Evolutionary conservation across 305 asterid genomes (phyloP), one percentile per base, ranked within the genome.

Genomic region (Fraxinus baroniana): DNA sequence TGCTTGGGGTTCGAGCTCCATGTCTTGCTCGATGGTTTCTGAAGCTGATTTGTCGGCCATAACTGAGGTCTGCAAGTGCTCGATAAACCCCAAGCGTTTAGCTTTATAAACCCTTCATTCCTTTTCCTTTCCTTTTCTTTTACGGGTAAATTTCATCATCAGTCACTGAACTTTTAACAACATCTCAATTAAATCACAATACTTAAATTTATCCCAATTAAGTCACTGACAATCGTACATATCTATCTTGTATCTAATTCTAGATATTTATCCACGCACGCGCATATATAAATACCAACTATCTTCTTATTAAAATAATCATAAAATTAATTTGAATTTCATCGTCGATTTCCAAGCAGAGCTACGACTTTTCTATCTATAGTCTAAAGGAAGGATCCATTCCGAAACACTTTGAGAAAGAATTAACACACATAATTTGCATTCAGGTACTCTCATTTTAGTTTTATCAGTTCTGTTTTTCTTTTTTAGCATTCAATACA

Each of bases 11-110:
- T 84, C 86, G 80, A 85, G 76, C 75, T 85, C 89, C 64, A 30
- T 52, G 46, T 32, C 62, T 32, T 32, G 76, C 87, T 83, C 78
- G 5, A 85, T 82, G 7, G 78, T 75, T 77, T 70, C 86, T 35
- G 87, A 39, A 79, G 77, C 87, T 68, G 87, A 66, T 32, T 83
- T 86, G 55, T 85, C 87, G 62, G 87, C 89, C 91, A 86, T 88
- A 62, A 77, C 26, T 4, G 64, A 55, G 64, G 3, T 55, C 24
- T 5, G 20, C 0, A 5, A 77, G 76, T 6, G 79, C 57, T 0
- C 18, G 44, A 18, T 33, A 77, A 84, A 81, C 80, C 80, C 89
- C 87, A 79, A 85, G 83, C 60, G 64, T 55, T n/a, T n/a, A n/a
- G 64, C 64, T 28, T 26, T 8, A 3, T 2, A 64, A 64, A 26